Evolutionary conservation across 2,329 filamentous ascomycete genomes (phyloP).

Genomic region (Fusarium clavum): DNA sequence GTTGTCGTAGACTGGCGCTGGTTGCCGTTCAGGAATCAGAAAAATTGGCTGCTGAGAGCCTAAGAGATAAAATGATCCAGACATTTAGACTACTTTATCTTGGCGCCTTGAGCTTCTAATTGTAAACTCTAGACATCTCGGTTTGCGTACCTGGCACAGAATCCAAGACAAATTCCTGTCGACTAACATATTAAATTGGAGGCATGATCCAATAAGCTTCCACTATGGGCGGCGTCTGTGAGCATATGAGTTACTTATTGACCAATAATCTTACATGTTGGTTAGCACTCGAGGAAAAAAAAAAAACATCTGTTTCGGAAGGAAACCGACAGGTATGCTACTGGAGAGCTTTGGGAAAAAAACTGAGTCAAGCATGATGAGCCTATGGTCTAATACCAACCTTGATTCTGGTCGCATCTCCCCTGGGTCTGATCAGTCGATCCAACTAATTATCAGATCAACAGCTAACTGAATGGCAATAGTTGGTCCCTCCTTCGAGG

Average conservation of each 20-base stretch:
- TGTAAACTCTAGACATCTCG: neutral
- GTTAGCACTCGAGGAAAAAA: neutral
- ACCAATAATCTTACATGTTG: slow-evolving; percentile 36
- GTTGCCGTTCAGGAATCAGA: neutral
- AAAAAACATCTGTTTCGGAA: neutral
- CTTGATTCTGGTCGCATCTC: neutral
- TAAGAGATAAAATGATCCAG: neutral
- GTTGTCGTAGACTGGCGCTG: neutral
- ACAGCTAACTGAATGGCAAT: slow-evolving; percentile 2
- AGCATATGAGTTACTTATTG: slow-evolving; percentile 1
- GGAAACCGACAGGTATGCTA: neutral
- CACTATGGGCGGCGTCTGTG: neutral
- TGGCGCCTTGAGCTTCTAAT: neutral
- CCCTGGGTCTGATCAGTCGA: slow-evolving; percentile 1
- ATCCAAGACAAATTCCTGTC: slow-evolving; percentile 18
- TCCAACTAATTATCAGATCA: slow-evolving; percentile 1
- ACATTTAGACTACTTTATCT: neutral
- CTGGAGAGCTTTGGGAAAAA: neutral
- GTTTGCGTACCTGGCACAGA: neutral
- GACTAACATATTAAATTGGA: neutral
- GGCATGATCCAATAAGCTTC: slow-evolving; percentile 13
- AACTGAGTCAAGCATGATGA: neutral
- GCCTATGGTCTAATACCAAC: neutral
- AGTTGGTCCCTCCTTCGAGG: slow-evolving; percentile 11
- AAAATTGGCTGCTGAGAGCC: neutral